A percentile compares a stretch with the other conserved stretches of the same genome.
phyloP scores from a whole-genome alignment of 2,329 filamentous ascomycete genomes.

The Aspergillus floridensis region DNA sequence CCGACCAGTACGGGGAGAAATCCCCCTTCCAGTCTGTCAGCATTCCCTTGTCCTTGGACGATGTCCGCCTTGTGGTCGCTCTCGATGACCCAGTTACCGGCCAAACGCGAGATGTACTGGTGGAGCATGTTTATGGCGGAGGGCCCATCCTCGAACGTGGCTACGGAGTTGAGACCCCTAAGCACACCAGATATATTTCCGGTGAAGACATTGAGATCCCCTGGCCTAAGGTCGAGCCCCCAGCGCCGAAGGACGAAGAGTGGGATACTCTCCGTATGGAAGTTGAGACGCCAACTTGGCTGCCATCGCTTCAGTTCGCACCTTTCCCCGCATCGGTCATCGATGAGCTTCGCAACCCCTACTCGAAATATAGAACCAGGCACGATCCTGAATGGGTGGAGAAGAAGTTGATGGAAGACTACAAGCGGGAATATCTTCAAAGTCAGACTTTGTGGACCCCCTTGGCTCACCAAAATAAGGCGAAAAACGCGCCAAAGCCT shows the following conservation, averaged over 20 bases:
- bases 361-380: slow-evolving; percentile 74
- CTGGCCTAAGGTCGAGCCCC: slow-evolving; percentile 63
- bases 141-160: slow-evolving; percentile 52
- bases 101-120: slow-evolving; percentile 68
- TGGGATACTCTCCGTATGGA: slow-evolving; percentile 73
- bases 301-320: slow-evolving; percentile 71
- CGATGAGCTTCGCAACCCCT: slow-evolving; percentile 82
- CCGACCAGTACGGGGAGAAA: slow-evolving; percentile 37
- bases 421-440: slow-evolving; percentile 45
- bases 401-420: slow-evolving; percentile 61
- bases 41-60: slow-evolving; percentile 62
- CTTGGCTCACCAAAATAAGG: slow-evolving; percentile 24
- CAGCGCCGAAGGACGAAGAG: slow-evolving; percentile 54
- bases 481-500: no score
- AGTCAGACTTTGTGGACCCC: slow-evolving; percentile 49
- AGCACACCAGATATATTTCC: slow-evolving; percentile 57
- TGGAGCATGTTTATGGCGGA: slow-evolving; percentile 65
- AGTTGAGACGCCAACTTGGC: slow-evolving; percentile 71
- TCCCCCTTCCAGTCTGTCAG: slow-evolving; percentile 49
- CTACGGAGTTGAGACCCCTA: slow-evolving; percentile 43
- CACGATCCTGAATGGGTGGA: slow-evolving; percentile 73
- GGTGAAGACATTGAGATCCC: slow-evolving; percentile 72
- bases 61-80: slow-evolving; percentile 78
- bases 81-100: slow-evolving; percentile 66
- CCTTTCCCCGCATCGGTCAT: slow-evolving; percentile 78